Percentiles rank a stretch among this genome's conserved stretches.
These are phyloP conservation scores for Rubroboletus pulcherrimus DNA, from an alignment of 768 basidiomycete genomes.

Conservation along the genomic window DNA sequence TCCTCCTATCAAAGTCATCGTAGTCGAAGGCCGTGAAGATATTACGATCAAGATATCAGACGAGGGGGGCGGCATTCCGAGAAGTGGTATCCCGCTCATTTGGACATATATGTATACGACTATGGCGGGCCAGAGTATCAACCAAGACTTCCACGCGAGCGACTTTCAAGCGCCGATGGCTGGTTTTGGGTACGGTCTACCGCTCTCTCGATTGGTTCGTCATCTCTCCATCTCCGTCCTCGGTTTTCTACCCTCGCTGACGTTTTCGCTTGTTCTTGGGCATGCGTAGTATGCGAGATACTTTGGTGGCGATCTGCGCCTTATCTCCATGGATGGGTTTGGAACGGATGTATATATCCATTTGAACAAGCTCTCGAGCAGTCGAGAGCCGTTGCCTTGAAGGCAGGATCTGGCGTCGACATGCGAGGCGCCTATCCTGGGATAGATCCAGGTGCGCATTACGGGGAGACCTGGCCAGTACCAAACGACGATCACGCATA, in stretches of 20 bases:
- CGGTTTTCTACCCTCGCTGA: constrained; percentile 40
- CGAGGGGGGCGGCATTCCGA: constrained; percentile 89
- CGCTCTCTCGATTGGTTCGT: constrained; percentile 83
- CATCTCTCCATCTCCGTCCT: constrained; percentile 51
- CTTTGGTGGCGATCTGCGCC: constrained; percentile 86
- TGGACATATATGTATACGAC: constrained; percentile 99
- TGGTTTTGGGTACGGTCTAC: constrained; percentile 93
- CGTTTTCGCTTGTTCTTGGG: neutral
- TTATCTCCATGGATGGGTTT: constrained; percentile 99
- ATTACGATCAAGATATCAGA: constrained; percentile 99
- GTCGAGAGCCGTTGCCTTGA: constrained; percentile 26
- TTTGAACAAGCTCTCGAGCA: constrained; percentile 74
- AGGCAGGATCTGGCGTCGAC: neutral
- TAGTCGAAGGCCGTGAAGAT: constrained; percentile 94
- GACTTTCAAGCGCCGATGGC: constrained; percentile 99
- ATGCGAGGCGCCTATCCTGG: neutral
- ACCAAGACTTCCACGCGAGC: constrained; percentile 68
- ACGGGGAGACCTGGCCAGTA: neutral
- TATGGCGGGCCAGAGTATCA: constrained; percentile 68
- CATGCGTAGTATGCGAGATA: constrained; percentile 79
- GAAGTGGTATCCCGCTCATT: constrained; percentile 84
- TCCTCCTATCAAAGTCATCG: constrained; percentile 45
- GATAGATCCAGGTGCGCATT: neutral
- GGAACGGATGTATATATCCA: constrained; percentile 95
- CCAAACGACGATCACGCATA: neutral